A percentile compares a stretch with the other conserved stretches of the same genome.
These are phyloP conservation scores for Pythium rhizo-oryzae DNA, from an alignment of 352 stramenopile species.

Conservation along the genomic window DNA sequence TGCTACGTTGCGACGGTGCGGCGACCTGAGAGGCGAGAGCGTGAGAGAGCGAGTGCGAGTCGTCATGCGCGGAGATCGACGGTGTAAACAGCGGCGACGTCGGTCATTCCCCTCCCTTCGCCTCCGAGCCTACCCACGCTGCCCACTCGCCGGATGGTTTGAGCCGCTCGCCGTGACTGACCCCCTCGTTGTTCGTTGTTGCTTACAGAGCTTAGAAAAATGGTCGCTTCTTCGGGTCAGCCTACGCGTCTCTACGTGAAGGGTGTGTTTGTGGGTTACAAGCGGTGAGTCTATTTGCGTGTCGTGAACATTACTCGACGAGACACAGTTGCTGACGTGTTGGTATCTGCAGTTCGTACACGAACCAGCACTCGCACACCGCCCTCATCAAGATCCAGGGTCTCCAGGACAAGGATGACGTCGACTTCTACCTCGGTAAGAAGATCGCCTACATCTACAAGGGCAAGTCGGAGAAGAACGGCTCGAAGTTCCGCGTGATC, in stretches of 20 bases:
- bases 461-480: conserved; percentile 93
- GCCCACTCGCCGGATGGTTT: not conserved
- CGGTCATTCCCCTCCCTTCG: not conserved
- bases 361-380: conserved; percentile 98
- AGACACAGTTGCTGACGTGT: too few relatives aligned
- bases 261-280: conserved; percentile 99
- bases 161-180: conserved; percentile 2
- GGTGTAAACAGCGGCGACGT: too few relatives aligned
- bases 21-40: too few relatives aligned
- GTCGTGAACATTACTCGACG: too few relatives aligned
- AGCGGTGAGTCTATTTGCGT: conserved; percentile 66
- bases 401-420: conserved; percentile 97
- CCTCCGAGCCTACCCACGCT: not conserved
- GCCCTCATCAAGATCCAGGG: conserved; percentile 99
- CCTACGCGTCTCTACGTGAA: conserved; percentile 98
- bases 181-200: not conserved
- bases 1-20: too few relatives aligned
- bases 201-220: conserved; percentile 81
- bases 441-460: conserved; percentile 99
- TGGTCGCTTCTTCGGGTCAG: conserved; percentile 91
- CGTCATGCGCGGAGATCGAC: too few relatives aligned
- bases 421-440: conserved; percentile 99
- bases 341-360: conserved; percentile 71
- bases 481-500: conserved; percentile 98
- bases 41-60: too few relatives aligned